A percentile compares a stretch with the other conserved stretches of the same genome.
Conservation (phyloP, 306 rosid genomes). For the Cotoneaster glaucophyllus region DNA sequence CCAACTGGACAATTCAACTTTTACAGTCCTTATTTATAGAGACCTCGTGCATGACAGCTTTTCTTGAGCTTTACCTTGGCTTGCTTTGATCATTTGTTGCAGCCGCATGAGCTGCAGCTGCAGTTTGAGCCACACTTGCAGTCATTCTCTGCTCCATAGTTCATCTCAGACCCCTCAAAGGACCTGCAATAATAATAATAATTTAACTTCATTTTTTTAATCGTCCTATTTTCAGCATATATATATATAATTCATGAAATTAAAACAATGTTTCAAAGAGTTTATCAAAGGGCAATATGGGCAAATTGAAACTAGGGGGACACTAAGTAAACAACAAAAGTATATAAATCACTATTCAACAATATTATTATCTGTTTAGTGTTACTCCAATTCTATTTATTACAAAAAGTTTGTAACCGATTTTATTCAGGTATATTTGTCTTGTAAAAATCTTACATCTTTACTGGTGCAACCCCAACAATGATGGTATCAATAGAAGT, state of each 20-base stretch:
- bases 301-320: not conserved
- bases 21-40: constrained; percentile 1
- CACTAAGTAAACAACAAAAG: not conserved
- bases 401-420: too few species aligned
- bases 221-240: not conserved
- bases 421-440: not conserved
- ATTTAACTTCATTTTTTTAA: not conserved
- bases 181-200: not conserved
- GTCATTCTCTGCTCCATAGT: constrained; percentile 14
- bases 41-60: not conserved
- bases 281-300: not conserved
- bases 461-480: constrained; percentile 27
- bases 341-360: too few species aligned
- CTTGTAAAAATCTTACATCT: constrained; percentile 7
- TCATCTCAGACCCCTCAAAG: constrained; percentile 24
- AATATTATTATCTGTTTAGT: not conserved
- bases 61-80: not conserved
- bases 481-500: constrained; percentile 16
- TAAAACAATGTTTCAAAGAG: not conserved
- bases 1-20: not conserved
- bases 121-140: constrained; percentile 28
- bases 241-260: not conserved
- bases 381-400: not conserved
- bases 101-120: constrained; percentile 21
- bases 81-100: constrained; percentile 14